A percentile compares a stretch with the other conserved stretches of the same genome.
phyloP scores from a whole-genome alignment of 768 basidiomycete species.

The Tricholoma saponaceum region DNA sequence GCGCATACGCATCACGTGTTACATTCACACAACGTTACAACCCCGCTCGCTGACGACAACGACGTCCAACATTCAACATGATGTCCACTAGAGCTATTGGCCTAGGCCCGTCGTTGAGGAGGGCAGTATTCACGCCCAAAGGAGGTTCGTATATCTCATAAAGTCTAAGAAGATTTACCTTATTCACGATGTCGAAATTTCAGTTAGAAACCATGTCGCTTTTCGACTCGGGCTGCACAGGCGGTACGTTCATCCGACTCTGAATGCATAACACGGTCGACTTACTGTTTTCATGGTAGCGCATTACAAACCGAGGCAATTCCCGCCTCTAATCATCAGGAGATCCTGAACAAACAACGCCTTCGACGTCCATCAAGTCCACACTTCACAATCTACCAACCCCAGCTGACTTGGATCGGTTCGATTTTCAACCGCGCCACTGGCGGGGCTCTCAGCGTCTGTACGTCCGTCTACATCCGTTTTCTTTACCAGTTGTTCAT shows the following conservation, averaged over 20 bases:
- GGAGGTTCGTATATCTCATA: slow-evolving; percentile 24
- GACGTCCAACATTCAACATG: slow-evolving; percentile 21
- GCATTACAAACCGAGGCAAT: slow-evolving; percentile 63
- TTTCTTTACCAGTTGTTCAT: background rate
- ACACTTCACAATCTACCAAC: slow-evolving; percentile 96
- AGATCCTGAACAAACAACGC: slow-evolving; percentile 85
- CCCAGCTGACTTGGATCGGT: slow-evolving; percentile 84
- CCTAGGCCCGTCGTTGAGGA: slow-evolving; percentile 52
- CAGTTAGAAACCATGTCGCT: slow-evolving; percentile 41
- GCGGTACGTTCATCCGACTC: slow-evolving; percentile 29
- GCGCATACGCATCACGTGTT: background rate
- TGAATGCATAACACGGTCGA: background rate
- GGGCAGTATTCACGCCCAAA: slow-evolving; percentile 38
- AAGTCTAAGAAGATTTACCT: background rate
- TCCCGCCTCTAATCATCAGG: slow-evolving; percentile 49
- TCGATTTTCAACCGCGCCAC: slow-evolving; percentile 89
- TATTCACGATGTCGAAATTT: background rate
- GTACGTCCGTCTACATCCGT: slow-evolving; percentile 41
- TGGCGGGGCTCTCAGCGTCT: slow-evolving; percentile 72
- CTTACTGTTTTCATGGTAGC: slow-evolving; percentile 26
- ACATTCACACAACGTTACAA: background rate
- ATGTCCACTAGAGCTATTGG: slow-evolving; percentile 53
- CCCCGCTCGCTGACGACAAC: background rate
- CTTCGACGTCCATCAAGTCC: slow-evolving; percentile 86
- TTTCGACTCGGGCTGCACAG: slow-evolving; percentile 35